Conservation (phyloP, 2,329 filamentous ascomycete genomes). For the Mycosphaerella sp. region DNA sequence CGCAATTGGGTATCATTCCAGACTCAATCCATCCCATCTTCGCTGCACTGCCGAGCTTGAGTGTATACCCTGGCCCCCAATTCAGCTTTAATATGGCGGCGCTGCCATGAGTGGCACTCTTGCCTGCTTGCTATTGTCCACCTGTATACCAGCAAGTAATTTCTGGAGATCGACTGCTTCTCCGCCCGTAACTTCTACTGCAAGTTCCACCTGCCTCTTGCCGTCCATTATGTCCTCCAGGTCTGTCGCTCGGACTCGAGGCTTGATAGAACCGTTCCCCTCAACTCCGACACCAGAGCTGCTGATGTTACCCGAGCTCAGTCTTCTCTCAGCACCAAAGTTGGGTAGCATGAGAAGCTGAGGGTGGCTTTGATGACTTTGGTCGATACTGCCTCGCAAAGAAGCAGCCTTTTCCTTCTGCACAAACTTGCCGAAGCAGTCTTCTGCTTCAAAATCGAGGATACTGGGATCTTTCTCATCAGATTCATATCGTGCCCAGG, state of each 20-base stretch:
- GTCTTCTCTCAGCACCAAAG: conserved; percentile 17
- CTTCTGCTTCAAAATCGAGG: conserved; percentile 24
- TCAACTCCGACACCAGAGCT: conserved; percentile 9
- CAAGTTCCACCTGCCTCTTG: conserved; percentile 16
- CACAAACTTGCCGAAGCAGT: conserved; percentile 22
- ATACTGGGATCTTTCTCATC: conserved; percentile 27
- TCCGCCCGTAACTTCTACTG: neutral
- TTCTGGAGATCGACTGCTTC: conserved; percentile 11
- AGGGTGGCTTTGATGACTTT: conserved; percentile 23
- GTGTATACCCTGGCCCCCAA: too few species aligned
- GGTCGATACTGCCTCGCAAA: conserved; percentile 19
- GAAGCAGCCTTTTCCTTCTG: conserved; percentile 21
- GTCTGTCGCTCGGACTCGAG: conserved; percentile 18
- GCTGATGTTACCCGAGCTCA: conserved; percentile 20
- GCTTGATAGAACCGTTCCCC: conserved; percentile 4
- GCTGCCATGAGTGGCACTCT: conserved; percentile 14
- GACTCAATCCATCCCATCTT: too few species aligned
- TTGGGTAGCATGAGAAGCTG: conserved; percentile 23
- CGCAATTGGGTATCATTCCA: too few species aligned
- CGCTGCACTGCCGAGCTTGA: too few species aligned
- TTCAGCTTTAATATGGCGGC: conserved; percentile 12
- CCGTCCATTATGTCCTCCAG: conserved; percentile 22
- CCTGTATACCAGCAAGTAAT: conserved; percentile 12
- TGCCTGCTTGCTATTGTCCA: conserved; percentile 7
- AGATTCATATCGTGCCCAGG: conserved; percentile 58